phyloP scores from a whole-genome alignment of 1,284 basidiomycete genomes.

The Ganoderma sinense region DNA sequence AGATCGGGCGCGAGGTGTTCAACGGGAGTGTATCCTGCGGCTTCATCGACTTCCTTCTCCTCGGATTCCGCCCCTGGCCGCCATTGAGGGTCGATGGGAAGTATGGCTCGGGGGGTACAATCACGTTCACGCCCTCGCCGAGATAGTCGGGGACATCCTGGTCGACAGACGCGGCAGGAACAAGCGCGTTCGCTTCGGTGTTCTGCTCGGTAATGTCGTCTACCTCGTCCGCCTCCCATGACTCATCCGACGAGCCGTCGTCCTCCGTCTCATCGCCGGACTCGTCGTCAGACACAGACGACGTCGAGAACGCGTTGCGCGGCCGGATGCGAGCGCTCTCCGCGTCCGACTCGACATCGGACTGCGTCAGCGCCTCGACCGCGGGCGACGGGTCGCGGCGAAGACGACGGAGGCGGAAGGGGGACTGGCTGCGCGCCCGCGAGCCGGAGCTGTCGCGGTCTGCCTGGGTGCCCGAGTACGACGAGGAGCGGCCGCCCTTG shows the following conservation, averaged over 20 bases:
- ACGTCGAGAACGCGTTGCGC: conserved; percentile 73
- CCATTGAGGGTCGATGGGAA: conserved; percentile 76
- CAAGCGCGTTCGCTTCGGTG: conserved; percentile 78
- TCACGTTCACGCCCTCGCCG: conserved; percentile 91
- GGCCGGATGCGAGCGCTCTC: conserved; percentile 61
- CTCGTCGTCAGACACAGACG: conserved; percentile 56
- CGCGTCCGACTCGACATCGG: conserved; percentile 70
- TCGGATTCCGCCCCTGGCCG: conserved; percentile 51
- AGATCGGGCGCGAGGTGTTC: conserved; percentile 79
- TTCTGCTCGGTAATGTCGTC: conserved; percentile 81
- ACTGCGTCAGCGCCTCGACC: conserved; percentile 76
- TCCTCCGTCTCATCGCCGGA: conserved; percentile 55
- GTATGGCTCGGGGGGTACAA: conserved; percentile 82
- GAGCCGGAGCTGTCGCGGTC: conserved; percentile 41
- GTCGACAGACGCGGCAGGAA: conserved; percentile 51
- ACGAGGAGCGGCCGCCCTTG: conserved; percentile 57
- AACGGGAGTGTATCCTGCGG: conserved; percentile 68
- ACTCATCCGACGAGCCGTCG: conserved; percentile 42
- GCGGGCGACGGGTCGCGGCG: conserved; percentile 74
- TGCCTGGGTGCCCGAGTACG: conserved; percentile 40
- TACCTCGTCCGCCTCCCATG: conserved; percentile 61
- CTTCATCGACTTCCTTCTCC: conserved; percentile 66
- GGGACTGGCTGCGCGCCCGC: conserved; percentile 75
- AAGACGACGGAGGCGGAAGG: conserved; percentile 62
- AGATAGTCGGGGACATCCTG: conserved; percentile 73